Evolutionary conservation across 2,329 filamentous ascomycete species (phyloP).

Genomic region (Ophiocordyceps camponoti-floridani): DNA sequence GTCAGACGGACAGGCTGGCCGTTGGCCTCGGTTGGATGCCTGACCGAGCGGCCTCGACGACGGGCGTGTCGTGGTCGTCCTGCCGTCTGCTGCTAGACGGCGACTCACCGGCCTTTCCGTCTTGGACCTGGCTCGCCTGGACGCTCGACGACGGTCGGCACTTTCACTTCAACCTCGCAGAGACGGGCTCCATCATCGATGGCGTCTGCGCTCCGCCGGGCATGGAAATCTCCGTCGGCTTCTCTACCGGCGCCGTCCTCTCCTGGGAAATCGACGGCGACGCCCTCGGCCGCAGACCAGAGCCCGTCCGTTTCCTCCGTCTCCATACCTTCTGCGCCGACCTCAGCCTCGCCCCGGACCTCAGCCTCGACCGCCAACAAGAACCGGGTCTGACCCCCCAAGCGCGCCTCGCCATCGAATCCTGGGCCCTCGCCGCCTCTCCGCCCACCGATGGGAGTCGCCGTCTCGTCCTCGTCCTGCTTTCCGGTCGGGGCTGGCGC

Average conservation of each 20-base stretch:
- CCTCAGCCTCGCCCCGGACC: slow-evolving; percentile 7
- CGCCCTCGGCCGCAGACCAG: slow-evolving; percentile 9
- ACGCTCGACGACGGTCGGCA: slow-evolving; percentile 5
- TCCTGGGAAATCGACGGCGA: slow-evolving; percentile 19
- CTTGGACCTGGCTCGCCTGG: slow-evolving; percentile 21
- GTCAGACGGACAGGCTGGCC: slow-evolving; percentile 16
- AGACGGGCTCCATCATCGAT: slow-evolving; percentile 10
- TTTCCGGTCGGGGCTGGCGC: slow-evolving; percentile 14
- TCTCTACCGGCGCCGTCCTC: slow-evolving; percentile 13
- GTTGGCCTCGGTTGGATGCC: slow-evolving; percentile 17
- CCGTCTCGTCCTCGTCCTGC: slow-evolving; percentile 10
- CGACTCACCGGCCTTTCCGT: slow-evolving; percentile 9
- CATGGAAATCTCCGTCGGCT: slow-evolving; percentile 17
- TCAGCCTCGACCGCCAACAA: background rate
- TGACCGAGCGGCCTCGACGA: slow-evolving; percentile 7
- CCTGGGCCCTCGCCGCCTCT: slow-evolving; percentile 6
- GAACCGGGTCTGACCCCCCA: slow-evolving; percentile 5
- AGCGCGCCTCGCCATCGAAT: slow-evolving; percentile 5
- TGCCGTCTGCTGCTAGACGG: slow-evolving; percentile 6
- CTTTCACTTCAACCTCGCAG: slow-evolving; percentile 14
- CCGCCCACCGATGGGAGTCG: slow-evolving; percentile 1
- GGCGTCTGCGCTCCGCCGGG: slow-evolving; percentile 13
- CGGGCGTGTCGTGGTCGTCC: slow-evolving; percentile 8
- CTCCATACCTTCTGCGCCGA: slow-evolving; percentile 16
- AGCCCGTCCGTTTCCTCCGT: slow-evolving; percentile 13